phyloP scores from a whole-genome alignment of 2,329 filamentous ascomycete genomes.

The Rhytidhysteron rufulum region DNA sequence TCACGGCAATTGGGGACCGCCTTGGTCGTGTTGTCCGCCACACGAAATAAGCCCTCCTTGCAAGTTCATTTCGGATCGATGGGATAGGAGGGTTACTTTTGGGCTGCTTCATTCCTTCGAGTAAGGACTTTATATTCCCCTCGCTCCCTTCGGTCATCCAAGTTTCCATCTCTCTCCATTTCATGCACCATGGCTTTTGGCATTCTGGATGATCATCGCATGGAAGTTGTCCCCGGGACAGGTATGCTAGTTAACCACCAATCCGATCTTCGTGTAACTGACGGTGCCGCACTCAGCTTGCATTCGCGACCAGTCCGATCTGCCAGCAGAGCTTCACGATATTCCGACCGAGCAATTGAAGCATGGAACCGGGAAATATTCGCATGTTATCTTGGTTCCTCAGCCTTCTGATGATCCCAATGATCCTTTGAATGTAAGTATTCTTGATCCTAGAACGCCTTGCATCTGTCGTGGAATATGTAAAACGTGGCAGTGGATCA shows the following conservation, averaged over 20 bases:
- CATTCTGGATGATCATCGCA: slow-evolving; percentile 44
- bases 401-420: slow-evolving; percentile 49
- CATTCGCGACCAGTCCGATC: slow-evolving; percentile 45
- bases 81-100: no score
- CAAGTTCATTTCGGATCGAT: neutral
- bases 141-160: neutral
- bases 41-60: neutral
- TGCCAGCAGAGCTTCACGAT: slow-evolving; percentile 44
- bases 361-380: neutral
- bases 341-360: slow-evolving; percentile 36
- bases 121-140: neutral
- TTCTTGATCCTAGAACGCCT: neutral
- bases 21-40: neutral
- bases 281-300: slow-evolving; percentile 30
- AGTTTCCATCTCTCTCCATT: slow-evolving; percentile 7
- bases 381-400: slow-evolving; percentile 27
- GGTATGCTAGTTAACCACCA: slow-evolving; percentile 24
- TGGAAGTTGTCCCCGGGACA: slow-evolving; percentile 48
- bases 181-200: slow-evolving; percentile 50
- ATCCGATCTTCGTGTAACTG: neutral
- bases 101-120: neutral
- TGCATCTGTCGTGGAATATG: neutral
- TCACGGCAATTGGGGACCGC: neutral
- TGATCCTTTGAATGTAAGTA: slow-evolving; percentile 45
- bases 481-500: neutral